Base-by-base conservation (phyloP, 176 grass and related monocot species). In the Phoenix dactylifera region DNA sequence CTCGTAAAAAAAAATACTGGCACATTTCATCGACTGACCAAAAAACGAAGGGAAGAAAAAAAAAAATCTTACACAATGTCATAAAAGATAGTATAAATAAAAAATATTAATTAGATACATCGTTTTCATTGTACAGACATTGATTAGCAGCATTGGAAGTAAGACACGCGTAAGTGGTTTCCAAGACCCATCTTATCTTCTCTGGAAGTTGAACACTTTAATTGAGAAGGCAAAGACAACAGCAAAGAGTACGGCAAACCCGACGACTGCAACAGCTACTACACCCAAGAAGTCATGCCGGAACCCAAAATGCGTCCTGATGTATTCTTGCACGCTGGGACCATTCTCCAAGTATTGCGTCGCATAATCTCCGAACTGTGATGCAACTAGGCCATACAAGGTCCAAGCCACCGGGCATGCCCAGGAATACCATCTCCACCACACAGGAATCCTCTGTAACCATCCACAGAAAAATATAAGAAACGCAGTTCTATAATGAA, bases 341-440 rank as follows among this genome's bases (percentile, higher is more conserved):
- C 4, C 24, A 4, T 30, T 5, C 0, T 67, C 64, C n/a, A 67
- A 15, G 15, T 0, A 0, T 3, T 53, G 0, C 0, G 22, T 5
- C 9, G 6, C 2, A 5, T 52, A 26, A 19, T 67, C 64, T n/a
- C 64, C 64, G 3, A 54, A 67, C 16, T 67, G 64, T 5, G 64
- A 67, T 6, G 26, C 25, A 6, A 67, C 64, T 26, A 67, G 51
- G 12, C 64, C 51, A 20, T 67, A 67, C 25, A 54, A 32, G 3
- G 62, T 51, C 62, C 62, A 65, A 4, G 62, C 49, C 4, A 65
- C 62, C 4, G 62, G 62, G 23, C 64, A 54, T 18, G 24, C 51
- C 64, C 64, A 67, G 5, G 50, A 67, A 7, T 67, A 67, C 64
- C 64, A 67, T 54, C 64, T 67, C 64, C 64, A 67, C 64, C 64